Conservation (phyloP, 441 rosid genomes). For the Adansonia rubrostipa region DNA sequence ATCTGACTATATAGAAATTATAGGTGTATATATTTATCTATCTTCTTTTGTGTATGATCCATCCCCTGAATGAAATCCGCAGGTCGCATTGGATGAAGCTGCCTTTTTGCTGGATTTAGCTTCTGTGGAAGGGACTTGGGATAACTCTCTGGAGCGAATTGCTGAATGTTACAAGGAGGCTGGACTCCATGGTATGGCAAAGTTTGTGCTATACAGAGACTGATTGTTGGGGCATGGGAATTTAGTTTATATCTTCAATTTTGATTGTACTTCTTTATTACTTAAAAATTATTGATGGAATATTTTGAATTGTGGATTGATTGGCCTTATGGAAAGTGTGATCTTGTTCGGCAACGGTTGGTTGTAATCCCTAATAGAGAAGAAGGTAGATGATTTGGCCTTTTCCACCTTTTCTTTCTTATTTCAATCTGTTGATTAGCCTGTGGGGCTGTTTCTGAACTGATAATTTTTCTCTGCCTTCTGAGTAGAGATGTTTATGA, state of each 20-base stretch:
- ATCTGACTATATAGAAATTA: constrained; percentile 3
- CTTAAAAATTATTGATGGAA: neutral
- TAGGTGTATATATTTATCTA: neutral
- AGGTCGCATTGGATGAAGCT: constrained; percentile 85
- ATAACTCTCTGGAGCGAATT: constrained; percentile 53
- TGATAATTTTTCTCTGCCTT: neutral
- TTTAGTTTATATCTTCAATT: constrained; percentile 9
- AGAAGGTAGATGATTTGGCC: neutral
- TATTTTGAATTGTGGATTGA: neutral
- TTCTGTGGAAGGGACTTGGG: constrained; percentile 88
- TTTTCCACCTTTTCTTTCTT: neutral
- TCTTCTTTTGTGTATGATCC: neutral
- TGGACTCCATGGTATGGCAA: constrained; percentile 66
- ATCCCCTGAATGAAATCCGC: constrained; percentile 26
- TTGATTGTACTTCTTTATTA: neutral
- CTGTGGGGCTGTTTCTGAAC: neutral
- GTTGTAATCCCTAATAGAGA: neutral
- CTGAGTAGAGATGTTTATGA: no score
- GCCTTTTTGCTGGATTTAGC: constrained; percentile 82
- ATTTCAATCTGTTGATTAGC: neutral
- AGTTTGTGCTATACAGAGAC: constrained; percentile 59
- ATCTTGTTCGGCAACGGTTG: neutral
- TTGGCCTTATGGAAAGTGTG: neutral
- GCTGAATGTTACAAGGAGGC: constrained; percentile 73
- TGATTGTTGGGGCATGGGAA: constrained; percentile 30